Evolutionary conservation across 352 stramenopile species (phyloP), one percentile per base, ranked within the genome.

Genomic region (Pythium monospermum): DNA sequence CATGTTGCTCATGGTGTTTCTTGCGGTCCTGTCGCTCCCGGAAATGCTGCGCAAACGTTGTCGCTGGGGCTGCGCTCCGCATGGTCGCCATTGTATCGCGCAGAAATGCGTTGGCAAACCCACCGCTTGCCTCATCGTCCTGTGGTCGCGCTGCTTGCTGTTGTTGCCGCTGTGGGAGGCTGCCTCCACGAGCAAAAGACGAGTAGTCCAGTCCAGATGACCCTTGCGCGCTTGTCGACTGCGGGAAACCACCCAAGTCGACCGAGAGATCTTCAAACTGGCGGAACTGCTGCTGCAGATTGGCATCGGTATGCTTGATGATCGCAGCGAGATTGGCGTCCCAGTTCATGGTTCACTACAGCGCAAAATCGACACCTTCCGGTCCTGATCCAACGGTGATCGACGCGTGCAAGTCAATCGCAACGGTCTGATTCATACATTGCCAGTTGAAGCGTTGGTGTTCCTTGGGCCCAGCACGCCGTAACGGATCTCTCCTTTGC

Each of bases 241-340:
- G 55, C 12, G 44, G 18, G 36, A 41, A 45, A 23, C 45, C 27
- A 2, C 45, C 44, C 13, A 66, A 39, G 28, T 65, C 65, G 0
- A 38, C 59, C 8, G 69, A 61, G 35, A 79, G 44, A 46, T 85
- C 71, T 13, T 73, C 68, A 36, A 86, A 77, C 46, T 85, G 64
- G 12, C 66, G 71, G 64, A 93, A 90, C 51, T 90, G 80, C 63
- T 88, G 77, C 47, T 75, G 62, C 18, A 93, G 68, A 19, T 74
- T 86, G 38, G 69, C 80, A 54, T 93, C 80, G 42, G 78, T 88
- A 70, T 81, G 85, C 57, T 85, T 84, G 70, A 93, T 90, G 53
- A 89, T 75, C 28, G 80, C 67, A 1, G 78, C 77, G 51, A 93
- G 73, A 65, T 88, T 90, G 33, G 70, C 62, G 27, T 88, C 71